Base-by-base conservation (phyloP, 345 rosid species). In the Rhodamnia argentea region DNA sequence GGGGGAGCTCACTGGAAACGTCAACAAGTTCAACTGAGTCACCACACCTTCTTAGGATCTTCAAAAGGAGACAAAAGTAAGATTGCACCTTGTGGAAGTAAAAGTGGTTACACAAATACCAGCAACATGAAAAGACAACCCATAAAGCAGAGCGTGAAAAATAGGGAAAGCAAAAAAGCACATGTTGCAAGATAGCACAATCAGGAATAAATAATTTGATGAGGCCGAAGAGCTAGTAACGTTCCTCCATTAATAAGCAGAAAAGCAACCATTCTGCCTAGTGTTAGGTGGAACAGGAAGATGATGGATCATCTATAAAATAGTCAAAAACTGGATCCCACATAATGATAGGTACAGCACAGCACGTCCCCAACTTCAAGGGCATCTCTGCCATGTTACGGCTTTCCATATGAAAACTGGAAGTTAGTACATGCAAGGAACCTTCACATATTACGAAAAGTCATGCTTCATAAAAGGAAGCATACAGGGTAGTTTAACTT, bases 1-100 rank as follows among this genome's bases (percentile, higher is more conserved):
- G 94, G 81, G 99, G 99, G 89, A 94, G 93, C 87, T 93, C 93
- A 85, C 86, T 86, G 42, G 98, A 92, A 87, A 96, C 98, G 87
- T 97, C 95, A 88, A 95, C 87, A 74, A 97, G 96, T 92, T 97
- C 97, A 88, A 96, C 94, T 86, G 95, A 92, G 84, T 92, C 94
- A 86, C 90, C 94, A 90, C 95, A 93, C 88, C 90, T 97, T 84
- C 97, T 90, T 87, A 97, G 87, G 87, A 97, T 92, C 99, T 97
- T 70, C 78, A 70, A 70, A 37, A 32, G 87, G 83, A 85, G 64
- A 85, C 85, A 84, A 87, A 74, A 88, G 27, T 70, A 18, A 70
- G 78, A 37, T 70, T 3, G 2, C 26, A 18, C 24, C 47, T 4
- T 70, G 23, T 70, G 78, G 42, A 70, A 70, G 22, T 44, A 37